Evolutionary conservation across 352 stramenopile genomes (phyloP), one percentile per base, ranked within the genome.

Genomic region (Peronosclerospora sorghi): DNA sequence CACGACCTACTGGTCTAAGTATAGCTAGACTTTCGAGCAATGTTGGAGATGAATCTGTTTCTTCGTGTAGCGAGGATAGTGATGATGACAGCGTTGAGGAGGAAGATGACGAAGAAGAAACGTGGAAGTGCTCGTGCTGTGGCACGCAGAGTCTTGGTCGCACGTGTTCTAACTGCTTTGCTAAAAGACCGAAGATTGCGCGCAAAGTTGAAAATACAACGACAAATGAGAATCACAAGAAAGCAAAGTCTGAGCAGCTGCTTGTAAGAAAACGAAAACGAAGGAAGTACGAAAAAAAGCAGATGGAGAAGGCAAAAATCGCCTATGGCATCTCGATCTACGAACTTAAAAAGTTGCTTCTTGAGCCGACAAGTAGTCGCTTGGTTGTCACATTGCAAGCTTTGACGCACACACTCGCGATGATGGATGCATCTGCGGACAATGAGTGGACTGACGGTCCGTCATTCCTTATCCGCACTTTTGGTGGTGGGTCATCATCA

Each of bases 341-440:
- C 4, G 69, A 74, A 15, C 52, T 88, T 3, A 61, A 67, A 41
- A 78, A 78, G 23, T 45, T 88, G 14, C 32, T 69, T 17, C 38
- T 48, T 6, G 69, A 83, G 30, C 71, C 71, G 0, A 63, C 47
- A 17, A 81, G 72, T 18, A 54, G 48, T 41, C 46, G 53, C 8
- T 58, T 92, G 12, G 48, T 70, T 4, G 74, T 84, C 40, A 83
- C 65, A 17, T 46, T 92, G 42, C 79, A 89, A 51, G 68, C 74
- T 8, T 50, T 92, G 43, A 92, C 79, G 8, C 79, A 92, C 47
- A 87, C 77, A 13, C 28, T 92, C 21, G 79, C 79, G 1, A 89
- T 92, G 76, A 81, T 84, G 64, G 79, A 92, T 45, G 79, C 79
- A 15, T 92, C 79, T 5, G 56, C 70, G 0, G 79, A 89, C 32